Conservation (phyloP, 768 basidiomycete species). For the Podaxis sp. region DNA sequence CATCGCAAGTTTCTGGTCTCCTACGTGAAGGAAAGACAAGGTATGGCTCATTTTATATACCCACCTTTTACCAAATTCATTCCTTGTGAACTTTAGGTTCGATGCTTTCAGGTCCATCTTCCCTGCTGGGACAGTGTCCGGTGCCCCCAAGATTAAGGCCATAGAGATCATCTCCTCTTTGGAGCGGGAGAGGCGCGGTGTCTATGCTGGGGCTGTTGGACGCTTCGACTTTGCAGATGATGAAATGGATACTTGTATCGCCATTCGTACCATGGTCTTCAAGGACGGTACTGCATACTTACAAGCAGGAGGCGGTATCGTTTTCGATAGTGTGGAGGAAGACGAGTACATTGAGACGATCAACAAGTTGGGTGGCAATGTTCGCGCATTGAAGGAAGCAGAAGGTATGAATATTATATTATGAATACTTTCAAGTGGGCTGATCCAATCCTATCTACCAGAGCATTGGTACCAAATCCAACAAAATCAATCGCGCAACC, state of each 20-base stretch:
- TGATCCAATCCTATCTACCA: constrained; percentile 27
- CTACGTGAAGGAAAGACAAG: constrained; percentile 80
- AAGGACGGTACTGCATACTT: constrained; percentile 89
- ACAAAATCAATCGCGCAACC: constrained; percentile 30
- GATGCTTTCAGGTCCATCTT: constrained; percentile 99
- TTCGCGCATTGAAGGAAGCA: constrained; percentile 78
- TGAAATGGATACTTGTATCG: constrained; percentile 98
- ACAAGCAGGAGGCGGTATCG: constrained; percentile 96
- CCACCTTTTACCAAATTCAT: constrained; percentile 2
- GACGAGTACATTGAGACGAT: constrained; percentile 97
- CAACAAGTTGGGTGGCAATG: constrained; percentile 89
- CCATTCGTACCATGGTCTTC: constrained; percentile 97
- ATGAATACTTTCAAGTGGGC: neutral
- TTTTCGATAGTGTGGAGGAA: constrained; percentile 94
- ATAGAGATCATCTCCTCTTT: constrained; percentile 87
- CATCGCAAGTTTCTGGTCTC: constrained; percentile 88
- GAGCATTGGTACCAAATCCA: constrained; percentile 73
- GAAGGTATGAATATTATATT: constrained; percentile 55
- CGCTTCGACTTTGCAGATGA: constrained; percentile 94
- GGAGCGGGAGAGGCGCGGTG: constrained; percentile 86
- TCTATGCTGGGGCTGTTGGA: constrained; percentile 98
- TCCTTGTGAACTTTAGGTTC: constrained; percentile 50
- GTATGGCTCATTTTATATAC: constrained; percentile 31
- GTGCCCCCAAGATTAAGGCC: constrained; percentile 98
- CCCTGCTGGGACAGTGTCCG: constrained; percentile 97